Evolutionary conservation across 192 early-diverging fungal species (phyloP).

Genomic region (Gaertneriomyces sp.): DNA sequence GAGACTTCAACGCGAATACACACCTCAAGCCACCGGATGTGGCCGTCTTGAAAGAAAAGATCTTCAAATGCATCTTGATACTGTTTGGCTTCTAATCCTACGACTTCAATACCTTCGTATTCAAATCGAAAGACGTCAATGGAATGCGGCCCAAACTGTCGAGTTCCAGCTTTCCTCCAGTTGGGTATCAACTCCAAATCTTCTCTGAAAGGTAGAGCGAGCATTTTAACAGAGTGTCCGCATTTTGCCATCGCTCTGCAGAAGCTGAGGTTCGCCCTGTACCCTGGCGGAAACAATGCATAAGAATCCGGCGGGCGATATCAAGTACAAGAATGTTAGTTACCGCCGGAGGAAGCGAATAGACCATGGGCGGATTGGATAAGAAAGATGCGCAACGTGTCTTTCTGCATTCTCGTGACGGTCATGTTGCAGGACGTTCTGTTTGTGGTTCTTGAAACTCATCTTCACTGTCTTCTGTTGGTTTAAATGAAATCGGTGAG

Average conservation of each 20-base stretch:
- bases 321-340: not conserved
- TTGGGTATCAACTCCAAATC: constrained; percentile 12
- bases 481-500: no score
- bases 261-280: constrained; percentile 28
- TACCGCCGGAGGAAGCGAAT: constrained; percentile 23
- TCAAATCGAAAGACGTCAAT: constrained; percentile 15
- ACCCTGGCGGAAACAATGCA: not conserved
- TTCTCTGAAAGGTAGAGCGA: constrained; percentile 16
- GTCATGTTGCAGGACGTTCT: no score
- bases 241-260: constrained; percentile 15
- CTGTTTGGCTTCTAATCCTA: constrained; percentile 19
- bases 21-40: constrained; percentile 16
- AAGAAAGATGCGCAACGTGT: constrained; percentile 20
- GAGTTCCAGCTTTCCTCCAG: not conserved
- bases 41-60: constrained; percentile 3
- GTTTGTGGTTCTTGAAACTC: no score
- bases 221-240: constrained; percentile 22
- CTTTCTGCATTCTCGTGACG: no score
- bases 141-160: no score
- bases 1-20: not conserved
- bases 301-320: not conserved
- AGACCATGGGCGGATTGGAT: constrained; percentile 25
- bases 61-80: not conserved
- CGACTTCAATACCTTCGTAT: constrained; percentile 13
- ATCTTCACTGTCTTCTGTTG: no score